Evolutionary conservation across 306 rosid species (phyloP), one percentile per base, ranked within the genome.

Genomic region (Cicer arietinum): DNA sequence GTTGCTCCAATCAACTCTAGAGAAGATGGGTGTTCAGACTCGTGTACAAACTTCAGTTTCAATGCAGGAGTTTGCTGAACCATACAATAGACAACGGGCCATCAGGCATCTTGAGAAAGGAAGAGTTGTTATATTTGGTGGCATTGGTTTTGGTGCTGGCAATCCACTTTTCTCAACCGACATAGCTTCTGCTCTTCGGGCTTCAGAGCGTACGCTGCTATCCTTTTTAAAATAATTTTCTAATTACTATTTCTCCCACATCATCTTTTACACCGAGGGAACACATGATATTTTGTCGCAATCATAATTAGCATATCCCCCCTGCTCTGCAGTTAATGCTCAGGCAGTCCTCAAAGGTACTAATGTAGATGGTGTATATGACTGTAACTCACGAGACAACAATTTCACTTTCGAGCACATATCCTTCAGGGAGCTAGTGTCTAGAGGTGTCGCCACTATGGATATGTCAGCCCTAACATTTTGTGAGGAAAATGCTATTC

Each of bases 41-140:
- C 90, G 87, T n/a, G 89, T 89, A 14, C 90, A 89, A 79, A 84
- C 83, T 73, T 58, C 85, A 54, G 73, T 86, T 45, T 20, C 89
- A 43, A 84, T 89, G 86, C 89, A 77, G 20, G 93, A 86, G 80
- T 82, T 83, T 61, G 86, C 88, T 65, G 93, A 86, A 75, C 89
- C 89, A 56, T 86, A 89, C 78, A 89, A 83, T 64, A 80, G 93
- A 85, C 88, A 83, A 69, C 84, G 90, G 67, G 90, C 93, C 75
- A 89, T 86, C 77, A 84, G 90, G 72, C 93, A 89, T 89, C 89
- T 89, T 20, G 89, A 89, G 86, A 89, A 89, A 79, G 93, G 93
- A 58, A 84, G 93, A 74, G 93, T 89, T 17, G 90, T 89, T 56
- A 86, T 89, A 73, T 89, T 89, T 80, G 89, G 88, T 50, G 93